These are phyloP conservation scores for Chlorella variabilis DNA, from an alignment of 163 green algal genomes.

Conservation along the genomic window DNA sequence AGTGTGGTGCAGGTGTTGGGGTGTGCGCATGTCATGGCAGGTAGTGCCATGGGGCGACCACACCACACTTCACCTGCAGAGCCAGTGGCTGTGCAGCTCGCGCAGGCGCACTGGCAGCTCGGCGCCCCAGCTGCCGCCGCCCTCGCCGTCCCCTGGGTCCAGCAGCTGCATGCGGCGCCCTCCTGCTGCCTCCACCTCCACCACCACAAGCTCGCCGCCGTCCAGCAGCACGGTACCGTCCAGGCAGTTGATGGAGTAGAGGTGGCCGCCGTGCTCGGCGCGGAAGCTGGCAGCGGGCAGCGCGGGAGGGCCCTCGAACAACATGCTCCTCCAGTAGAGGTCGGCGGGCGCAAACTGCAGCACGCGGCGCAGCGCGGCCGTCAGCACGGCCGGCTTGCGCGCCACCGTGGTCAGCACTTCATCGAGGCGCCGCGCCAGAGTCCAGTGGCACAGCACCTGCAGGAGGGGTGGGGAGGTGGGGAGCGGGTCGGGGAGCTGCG, in stretches of 20 bases:
- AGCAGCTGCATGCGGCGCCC: constrained; percentile 58
- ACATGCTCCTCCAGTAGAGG: constrained; percentile 31
- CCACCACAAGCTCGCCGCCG: constrained; percentile 35
- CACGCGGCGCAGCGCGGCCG: constrained; percentile 26
- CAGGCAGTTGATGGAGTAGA: constrained; percentile 65
- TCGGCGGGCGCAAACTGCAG: constrained; percentile 16
- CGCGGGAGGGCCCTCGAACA: not conserved
- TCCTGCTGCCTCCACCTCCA: not conserved
- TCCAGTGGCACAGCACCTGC: constrained; percentile 43
- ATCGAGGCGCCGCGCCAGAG: constrained; percentile 33
- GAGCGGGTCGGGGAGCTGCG: not conserved
- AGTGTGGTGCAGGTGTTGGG: not conserved
- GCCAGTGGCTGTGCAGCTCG: constrained; percentile 68
- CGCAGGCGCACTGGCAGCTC: constrained; percentile 56
- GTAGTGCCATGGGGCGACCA: too few species aligned
- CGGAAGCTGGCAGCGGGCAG: constrained; percentile 45
- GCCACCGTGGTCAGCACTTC: constrained; percentile 12
- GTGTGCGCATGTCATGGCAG: too few species aligned
- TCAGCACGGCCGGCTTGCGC: constrained; percentile 24
- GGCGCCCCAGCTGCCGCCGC: constrained; percentile 49
- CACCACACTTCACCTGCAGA: constrained; percentile 62
- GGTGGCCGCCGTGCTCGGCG: constrained; percentile 42
- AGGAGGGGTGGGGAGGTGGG: not conserved
- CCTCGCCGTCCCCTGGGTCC: constrained; percentile 36
- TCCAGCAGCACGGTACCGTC: constrained; percentile 63